A percentile compares a stretch with the other conserved stretches of the same genome.
phyloP scores from a whole-genome alignment of 164 flowering plant genomes.

The Cinnamomum micranthum region DNA sequence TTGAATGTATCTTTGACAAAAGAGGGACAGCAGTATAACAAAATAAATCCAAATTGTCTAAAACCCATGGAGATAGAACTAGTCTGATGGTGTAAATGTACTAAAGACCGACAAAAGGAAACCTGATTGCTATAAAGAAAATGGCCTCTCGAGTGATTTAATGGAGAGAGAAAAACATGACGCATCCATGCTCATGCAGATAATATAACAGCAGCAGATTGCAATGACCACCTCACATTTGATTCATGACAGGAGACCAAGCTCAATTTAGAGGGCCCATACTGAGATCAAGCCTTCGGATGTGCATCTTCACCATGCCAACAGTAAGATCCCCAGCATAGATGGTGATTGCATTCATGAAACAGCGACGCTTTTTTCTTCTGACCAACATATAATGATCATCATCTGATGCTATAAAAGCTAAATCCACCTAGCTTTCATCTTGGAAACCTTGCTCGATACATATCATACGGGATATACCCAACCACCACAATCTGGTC shows the following conservation, averaged over 20 bases:
- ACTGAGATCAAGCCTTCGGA: neutral
- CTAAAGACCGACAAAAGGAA: neutral
- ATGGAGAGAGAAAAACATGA: neutral
- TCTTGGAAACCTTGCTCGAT: constrained; percentile 50
- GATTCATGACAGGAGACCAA: neutral
- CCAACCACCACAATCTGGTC: constrained; percentile 47
- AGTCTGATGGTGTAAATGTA: neutral
- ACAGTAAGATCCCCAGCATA: neutral
- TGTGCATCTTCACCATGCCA: neutral
- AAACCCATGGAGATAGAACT: neutral
- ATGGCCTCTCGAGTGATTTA: neutral
- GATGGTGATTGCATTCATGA: neutral
- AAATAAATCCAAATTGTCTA: neutral
- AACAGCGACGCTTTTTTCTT: no score
- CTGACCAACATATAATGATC: neutral
- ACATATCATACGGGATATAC: constrained; percentile 55
- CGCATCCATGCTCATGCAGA: neutral
- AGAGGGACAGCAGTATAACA: no score
- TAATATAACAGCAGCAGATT: neutral
- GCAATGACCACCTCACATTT: neutral
- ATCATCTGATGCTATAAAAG: neutral
- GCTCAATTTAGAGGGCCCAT: neutral
- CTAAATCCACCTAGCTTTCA: constrained; percentile 15
- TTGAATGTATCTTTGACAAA: no score
- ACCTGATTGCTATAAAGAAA: neutral